Conservation (phyloP, 2,329 filamentous ascomycete genomes). For the Epichloe elymi region DNA sequence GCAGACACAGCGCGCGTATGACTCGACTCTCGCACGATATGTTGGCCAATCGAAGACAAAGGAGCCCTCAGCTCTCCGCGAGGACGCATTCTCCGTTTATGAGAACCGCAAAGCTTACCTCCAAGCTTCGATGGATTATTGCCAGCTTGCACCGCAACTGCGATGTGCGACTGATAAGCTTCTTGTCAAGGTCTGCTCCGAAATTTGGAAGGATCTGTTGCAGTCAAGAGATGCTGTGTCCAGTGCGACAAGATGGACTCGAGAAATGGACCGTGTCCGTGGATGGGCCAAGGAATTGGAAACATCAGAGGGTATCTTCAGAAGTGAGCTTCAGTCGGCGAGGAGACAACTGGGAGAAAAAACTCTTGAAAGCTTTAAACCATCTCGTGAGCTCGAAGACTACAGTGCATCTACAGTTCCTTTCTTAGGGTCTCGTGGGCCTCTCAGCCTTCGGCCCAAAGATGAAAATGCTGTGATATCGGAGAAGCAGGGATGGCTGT, state of each 20-base stretch:
- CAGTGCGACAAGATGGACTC: conserved; percentile 52
- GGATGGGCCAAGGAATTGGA: conserved; percentile 96
- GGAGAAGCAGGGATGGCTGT: conserved; percentile 94
- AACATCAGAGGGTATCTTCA: conserved; percentile 69
- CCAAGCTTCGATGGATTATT: conserved; percentile 88
- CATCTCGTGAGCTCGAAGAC: conserved; percentile 84
- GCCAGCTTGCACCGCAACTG: conserved; percentile 73
- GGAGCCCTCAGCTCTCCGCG: conserved; percentile 77
- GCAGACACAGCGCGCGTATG: conserved; percentile 69
- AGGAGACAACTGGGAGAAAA: conserved; percentile 71
- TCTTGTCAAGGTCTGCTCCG: conserved; percentile 69
- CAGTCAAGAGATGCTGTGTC: conserved; percentile 52
- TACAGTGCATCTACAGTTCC: conserved; percentile 85
- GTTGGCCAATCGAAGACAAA: conserved; percentile 81
- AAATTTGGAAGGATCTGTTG: conserved; percentile 81
- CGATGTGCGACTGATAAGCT: conserved; percentile 75
- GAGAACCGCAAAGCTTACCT: conserved; percentile 85
- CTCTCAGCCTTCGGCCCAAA: conserved; percentile 47
- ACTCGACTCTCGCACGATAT: conserved; percentile 69
- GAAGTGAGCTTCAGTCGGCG: conserved; percentile 64
- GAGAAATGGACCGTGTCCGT: conserved; percentile 80
- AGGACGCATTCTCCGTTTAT: conserved; percentile 92
- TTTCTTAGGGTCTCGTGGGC: conserved; percentile 60
- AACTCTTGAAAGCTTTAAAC: conserved; percentile 57
- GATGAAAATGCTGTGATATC: conserved; percentile 36